Evolutionary conservation across 2,329 filamentous ascomycete species (phyloP).

Genomic region (Stachybotrys chlorohalonatus): DNA sequence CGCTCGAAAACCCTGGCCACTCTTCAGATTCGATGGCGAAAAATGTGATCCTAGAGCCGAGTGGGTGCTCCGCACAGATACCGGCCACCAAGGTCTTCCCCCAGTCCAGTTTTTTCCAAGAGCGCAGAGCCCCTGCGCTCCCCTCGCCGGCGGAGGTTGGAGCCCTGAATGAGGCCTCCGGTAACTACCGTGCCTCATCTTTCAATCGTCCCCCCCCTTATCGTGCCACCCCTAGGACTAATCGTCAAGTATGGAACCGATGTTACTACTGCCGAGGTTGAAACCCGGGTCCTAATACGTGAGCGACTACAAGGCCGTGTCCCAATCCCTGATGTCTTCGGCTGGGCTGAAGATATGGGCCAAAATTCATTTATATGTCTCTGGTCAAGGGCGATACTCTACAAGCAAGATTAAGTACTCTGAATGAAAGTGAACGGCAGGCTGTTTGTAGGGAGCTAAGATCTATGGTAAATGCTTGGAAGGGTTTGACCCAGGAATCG

Average conservation of each 20-base stretch:
- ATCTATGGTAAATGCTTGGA: constrained; percentile 10
- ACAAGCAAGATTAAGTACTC: constrained; percentile 7
- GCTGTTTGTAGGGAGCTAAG: constrained; percentile 20
- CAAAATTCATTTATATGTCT: constrained; percentile 17
- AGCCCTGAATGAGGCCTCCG: too few relatives aligned
- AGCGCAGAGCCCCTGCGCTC: too few relatives aligned
- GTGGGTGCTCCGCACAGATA: too few relatives aligned
- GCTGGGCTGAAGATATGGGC: constrained; percentile 8
- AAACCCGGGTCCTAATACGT: constrained; percentile 16
- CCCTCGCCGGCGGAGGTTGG: too few relatives aligned
- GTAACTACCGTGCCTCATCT: too few relatives aligned
- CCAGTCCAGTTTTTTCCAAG: too few relatives aligned
- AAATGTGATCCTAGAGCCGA: too few relatives aligned
- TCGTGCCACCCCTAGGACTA: constrained; percentile 10
- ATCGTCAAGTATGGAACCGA: constrained; percentile 24
- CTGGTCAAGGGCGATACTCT: constrained; percentile 12
- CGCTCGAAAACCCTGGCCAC: too few relatives aligned
- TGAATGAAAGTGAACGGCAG: constrained; percentile 10
- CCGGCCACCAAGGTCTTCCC: too few relatives aligned
- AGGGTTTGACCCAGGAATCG: constrained; percentile 3
- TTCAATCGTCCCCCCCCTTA: too few relatives aligned
- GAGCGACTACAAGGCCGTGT: constrained; percentile 15
- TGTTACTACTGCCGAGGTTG: constrained; percentile 16
- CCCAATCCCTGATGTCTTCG: constrained; percentile 24
- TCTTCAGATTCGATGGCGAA: too few relatives aligned